phyloP scores from a whole-genome alignment of 257 asterid species.

The Henckelia pumila region DNA sequence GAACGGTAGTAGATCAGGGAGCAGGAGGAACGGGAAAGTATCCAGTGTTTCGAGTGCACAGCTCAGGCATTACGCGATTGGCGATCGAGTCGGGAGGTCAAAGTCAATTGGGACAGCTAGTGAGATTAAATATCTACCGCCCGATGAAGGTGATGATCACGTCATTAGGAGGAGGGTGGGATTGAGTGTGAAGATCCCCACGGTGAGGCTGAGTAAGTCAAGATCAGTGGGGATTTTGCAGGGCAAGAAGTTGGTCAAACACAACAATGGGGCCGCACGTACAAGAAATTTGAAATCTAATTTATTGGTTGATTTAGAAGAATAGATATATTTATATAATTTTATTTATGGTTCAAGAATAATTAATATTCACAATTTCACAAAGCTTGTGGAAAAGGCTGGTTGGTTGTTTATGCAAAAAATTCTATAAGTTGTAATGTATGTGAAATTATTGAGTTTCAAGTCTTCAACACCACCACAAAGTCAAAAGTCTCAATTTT shows the following conservation, averaged over 20 bases:
- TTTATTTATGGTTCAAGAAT: not conserved
- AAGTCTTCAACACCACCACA: too few relatives aligned
- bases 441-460: too few relatives aligned
- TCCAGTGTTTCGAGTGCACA: constrained; percentile 40
- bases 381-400: not conserved
- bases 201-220: constrained; percentile 58
- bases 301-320: constrained; percentile 33
- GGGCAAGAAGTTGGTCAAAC: constrained; percentile 32
- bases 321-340: constrained; percentile 22
- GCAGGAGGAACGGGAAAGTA: constrained; percentile 57
- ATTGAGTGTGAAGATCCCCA: constrained; percentile 48
- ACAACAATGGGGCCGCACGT: constrained; percentile 19
- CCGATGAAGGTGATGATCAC: constrained; percentile 25
- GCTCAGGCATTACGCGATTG: constrained; percentile 20
- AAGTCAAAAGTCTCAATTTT: too few relatives aligned
- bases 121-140: constrained; percentile 44
- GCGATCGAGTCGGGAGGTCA: constrained; percentile 43
- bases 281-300: constrained; percentile 41
- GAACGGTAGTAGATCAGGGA: constrained; percentile 32
- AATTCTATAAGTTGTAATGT: too few relatives aligned
- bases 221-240: constrained; percentile 64
- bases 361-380: not conserved
- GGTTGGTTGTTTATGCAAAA: not conserved
- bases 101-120: constrained; percentile 61
- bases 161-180: constrained; percentile 36